Evolutionary conservation across 495 filamentous ascomycete species (phyloP), one percentile per base, ranked within the genome.

Genomic region (Niebla homalea): DNA sequence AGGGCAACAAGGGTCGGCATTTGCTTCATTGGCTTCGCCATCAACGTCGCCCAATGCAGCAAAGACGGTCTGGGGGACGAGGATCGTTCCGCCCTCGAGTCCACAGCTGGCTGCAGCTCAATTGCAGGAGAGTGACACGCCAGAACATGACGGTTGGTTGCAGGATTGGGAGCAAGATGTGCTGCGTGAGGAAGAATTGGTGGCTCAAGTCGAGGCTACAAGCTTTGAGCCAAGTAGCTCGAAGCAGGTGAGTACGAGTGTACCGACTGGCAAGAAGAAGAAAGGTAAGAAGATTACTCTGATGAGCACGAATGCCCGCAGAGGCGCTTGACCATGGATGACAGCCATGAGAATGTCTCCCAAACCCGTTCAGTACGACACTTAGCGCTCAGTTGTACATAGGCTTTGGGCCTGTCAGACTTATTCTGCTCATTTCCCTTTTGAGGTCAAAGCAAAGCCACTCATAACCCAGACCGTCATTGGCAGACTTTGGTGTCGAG

Each of bases 271-370:
- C 69, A 88, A 85, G 67, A 94, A 90, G 71, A 94, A 90, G 71
- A 95, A 93, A 68, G 80, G 77, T 46, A 89, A 93, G 69, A 92
- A 93, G 72, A 95, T 95, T 46, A 95, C 87, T 10, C 62, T 95
- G 49, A 95, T 95, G 89, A 89, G 85, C 51, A 95, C 89, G 32
- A 85, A 77, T 62, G 80, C 74, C 37, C 72, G 81, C 52, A 71
- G 83, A 61, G 83, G 77, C 8, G 83, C 83, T 46, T 85, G 70
- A 54, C 36, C 10, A 32, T 42, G 14, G 23, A 32, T 12, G 29
- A 32, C 18, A 40, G 19, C 8, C 32, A 23, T 18, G 29, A 20
- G 36, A 18, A 11, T 42, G 21, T 42, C 21, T 12, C 25, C 25
- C 3, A 26, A 46, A 40, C n/a, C n/a, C 15, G 15, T 38, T 43